Evolutionary conservation across 2,329 filamentous ascomycete species (phyloP), one percentile per base, ranked within the genome.

Genomic region (Penicillium sp.): DNA sequence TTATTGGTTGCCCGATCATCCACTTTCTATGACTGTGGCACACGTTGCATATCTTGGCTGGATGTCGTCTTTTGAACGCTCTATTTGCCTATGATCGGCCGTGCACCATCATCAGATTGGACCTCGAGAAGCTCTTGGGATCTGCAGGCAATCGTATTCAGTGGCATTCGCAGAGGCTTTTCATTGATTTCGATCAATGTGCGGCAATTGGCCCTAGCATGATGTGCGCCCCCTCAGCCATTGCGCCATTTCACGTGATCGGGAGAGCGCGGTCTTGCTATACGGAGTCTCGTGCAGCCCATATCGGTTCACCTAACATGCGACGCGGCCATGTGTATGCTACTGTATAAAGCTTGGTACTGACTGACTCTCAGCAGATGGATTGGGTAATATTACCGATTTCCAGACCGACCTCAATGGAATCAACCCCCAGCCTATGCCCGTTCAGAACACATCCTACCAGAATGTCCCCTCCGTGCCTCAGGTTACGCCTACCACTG

Each of bases 241-340:
- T 68, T 56, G 57, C 63, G 63, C 59, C 56, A 68, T 64, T 52
- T 40, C 65, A 68, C 65, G 65, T 68, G 65, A 68, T 50, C n/a
- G 22, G 40, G 10, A 36, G 16, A 20, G 14, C 11, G 11, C 14
- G 35, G 20, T 6, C 35, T 36, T 36, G 39, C 29, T 22, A 24
- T 44, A 13, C 45, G 40, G 22, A 42, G 37, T 28, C 23, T 22
- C 23, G n/a, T 37, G 27, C 34, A 41, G 37, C 41, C 48, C 31
- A 41, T 16, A 44, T 47, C 36, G 47, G 48, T 34, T 49, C 27
- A 54, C 43, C 48, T 40, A 49, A 31, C 8, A 32, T 36, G 48
- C 42, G 9, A 28, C 32, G 48, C 44, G 44, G 51, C 40, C 27
- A 44, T 44, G 40, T 42, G 26, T 23, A 56, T 50, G 11, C 29